Percentiles rank a stretch among this genome's conserved stretches.
Evolutionary conservation across 768 basidiomycete genomes (phyloP).

Genomic region (Boletus vinaceobasis): DNA sequence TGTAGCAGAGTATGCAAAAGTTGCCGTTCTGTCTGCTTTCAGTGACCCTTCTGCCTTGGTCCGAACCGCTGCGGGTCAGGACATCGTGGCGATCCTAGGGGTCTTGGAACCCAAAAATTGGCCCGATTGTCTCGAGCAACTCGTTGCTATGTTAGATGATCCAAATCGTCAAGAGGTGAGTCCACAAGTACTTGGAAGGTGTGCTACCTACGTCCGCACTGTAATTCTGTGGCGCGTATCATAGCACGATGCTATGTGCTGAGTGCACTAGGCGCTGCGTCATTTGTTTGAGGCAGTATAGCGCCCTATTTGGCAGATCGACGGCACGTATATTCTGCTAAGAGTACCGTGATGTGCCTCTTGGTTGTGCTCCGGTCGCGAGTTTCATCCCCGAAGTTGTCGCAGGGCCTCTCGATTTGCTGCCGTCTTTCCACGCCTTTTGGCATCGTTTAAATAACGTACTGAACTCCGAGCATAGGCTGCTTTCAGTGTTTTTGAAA

Average conservation of each 20-base stretch:
- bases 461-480: slow-evolving; percentile 47
- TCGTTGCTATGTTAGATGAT: slow-evolving; percentile 82
- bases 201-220: neutral
- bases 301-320: slow-evolving; percentile 3
- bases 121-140: slow-evolving; percentile 89
- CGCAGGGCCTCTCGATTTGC: neutral
- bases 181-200: neutral
- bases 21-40: slow-evolving; percentile 77
- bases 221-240: neutral
- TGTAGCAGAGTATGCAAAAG: slow-evolving; percentile 71
- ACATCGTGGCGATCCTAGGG: slow-evolving; percentile 85
- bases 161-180: slow-evolving; percentile 82
- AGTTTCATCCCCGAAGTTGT: slow-evolving; percentile 1
- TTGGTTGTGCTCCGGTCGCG: neutral
- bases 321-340: neutral
- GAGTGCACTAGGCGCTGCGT: neutral
- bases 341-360: slow-evolving; percentile 7
- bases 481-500: slow-evolving; percentile 90
- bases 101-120: slow-evolving; percentile 88
- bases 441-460: slow-evolving; percentile 1
- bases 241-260: neutral
- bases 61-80: slow-evolving; percentile 90
- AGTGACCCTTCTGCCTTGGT: slow-evolving; percentile 80
- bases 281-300: slow-evolving; percentile 6
- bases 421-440: neutral